Base-by-base conservation (phyloP, 306 rosid species). In the Senna tora region DNA sequence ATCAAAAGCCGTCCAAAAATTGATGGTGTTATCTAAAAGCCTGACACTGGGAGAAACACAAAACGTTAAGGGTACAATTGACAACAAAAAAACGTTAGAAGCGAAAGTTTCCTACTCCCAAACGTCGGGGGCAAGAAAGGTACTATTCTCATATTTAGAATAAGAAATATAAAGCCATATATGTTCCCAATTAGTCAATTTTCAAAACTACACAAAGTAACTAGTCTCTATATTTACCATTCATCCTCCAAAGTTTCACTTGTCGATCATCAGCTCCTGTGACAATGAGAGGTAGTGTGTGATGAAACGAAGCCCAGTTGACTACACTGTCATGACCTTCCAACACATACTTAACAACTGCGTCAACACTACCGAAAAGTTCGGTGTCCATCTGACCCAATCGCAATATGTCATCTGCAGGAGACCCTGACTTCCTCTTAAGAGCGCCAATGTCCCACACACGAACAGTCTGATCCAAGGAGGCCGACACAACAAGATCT, bases 271-370 rank as follows among this genome's bases (percentile, higher is more conserved):
- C 98, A 34, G 96, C 98, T 77, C 96, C 96, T 8, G 98, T 90
- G 79, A 92, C 96, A 82, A 92, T 92, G 75, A 92, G 85, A 63
- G 98, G 98, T 65, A 90, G 83, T 57, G 88, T 86, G 11, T 96
- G 96, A 83, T 92, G 98, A 74, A 92, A 92, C 49, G 91, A 75
- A 84, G 98, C 98, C 98, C 98, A 92, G 71, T 92, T 92, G 76
- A 92, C 98, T 50, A 96, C 98, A 15, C 98, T 83, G 69, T 92
- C 98, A 84, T 92, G 98, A 65, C 98, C 98, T 86, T 92, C 98
- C 86, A 92, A 84, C 20, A 92, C 98, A 67, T 92, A 92, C 83
- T 92, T 92, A 33, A 90, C 98, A 69, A 92, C 92, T 22, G 89
- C 95, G 88, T 92, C 98, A 46, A 87, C 86, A 45, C 95, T 95